These are phyloP conservation scores for Tolypocladium inflatum DNA, from an alignment of 2,329 filamentous ascomycete species.

Conservation along the genomic window DNA sequence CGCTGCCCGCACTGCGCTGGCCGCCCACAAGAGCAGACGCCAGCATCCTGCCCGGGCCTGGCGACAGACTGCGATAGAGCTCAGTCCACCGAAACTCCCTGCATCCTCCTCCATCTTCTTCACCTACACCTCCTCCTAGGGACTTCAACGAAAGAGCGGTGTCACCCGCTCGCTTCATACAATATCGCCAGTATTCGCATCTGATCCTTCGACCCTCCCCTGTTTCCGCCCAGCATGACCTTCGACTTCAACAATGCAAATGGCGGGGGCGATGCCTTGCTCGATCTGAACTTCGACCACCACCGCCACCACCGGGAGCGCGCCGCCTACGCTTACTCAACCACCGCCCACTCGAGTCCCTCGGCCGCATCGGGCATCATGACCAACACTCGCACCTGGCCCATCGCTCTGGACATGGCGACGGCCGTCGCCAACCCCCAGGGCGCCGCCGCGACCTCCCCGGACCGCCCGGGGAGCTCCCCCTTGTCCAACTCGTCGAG, in stretches of 20 bases:
- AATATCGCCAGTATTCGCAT: conserved; percentile 23
- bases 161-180: conserved; percentile 27
- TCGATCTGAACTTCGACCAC: conserved; percentile 52
- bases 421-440: conserved; percentile 29
- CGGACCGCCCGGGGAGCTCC: conserved; percentile 37
- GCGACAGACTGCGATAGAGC: neutral
- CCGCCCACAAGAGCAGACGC: neutral
- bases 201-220: conserved; percentile 20
- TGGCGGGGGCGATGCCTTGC: conserved; percentile 46
- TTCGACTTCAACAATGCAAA: conserved; percentile 48
- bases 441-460: conserved; percentile 38
- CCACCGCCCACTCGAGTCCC: conserved; percentile 20
- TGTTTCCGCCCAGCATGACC: conserved; percentile 35
- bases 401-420: conserved; percentile 44
- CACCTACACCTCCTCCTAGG: neutral
- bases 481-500: conserved; percentile 42
- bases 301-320: conserved; percentile 48
- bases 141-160: conserved; percentile 22
- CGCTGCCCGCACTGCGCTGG: neutral
- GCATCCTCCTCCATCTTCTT: neutral
- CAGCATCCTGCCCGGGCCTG: neutral
- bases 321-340: conserved; percentile 27
- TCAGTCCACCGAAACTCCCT: neutral
- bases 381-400: conserved; percentile 32
- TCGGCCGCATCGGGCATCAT: conserved; percentile 23